Conservation (phyloP, 768 basidiomycete genomes). For the Lactarius psammicola region DNA sequence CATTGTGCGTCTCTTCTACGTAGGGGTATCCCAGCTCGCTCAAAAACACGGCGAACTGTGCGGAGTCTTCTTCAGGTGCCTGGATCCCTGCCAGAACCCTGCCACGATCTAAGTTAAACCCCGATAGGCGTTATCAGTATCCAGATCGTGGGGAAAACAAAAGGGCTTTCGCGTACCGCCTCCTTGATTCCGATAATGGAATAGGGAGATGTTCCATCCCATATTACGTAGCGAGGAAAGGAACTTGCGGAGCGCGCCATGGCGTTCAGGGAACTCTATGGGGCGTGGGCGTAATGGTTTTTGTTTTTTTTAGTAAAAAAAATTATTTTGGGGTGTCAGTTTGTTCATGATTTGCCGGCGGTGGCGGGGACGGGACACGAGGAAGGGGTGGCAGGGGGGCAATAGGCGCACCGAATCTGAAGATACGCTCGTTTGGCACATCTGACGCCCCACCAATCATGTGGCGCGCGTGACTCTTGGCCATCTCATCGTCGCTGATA, state of each 20-base stretch:
- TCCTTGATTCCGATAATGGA: conserved; percentile 98
- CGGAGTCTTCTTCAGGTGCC: conserved; percentile 67
- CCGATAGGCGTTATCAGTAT: neutral
- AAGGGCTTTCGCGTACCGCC: conserved; percentile 58
- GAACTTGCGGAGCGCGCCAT: conserved; percentile 88
- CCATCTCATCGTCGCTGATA: conserved; percentile 92
- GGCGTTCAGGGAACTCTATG: conserved; percentile 93
- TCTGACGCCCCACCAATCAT: conserved; percentile 84
- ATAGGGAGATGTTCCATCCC: conserved; percentile 93
- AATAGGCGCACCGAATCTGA: conserved; percentile 79
- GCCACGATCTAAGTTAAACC: conserved; percentile 64
- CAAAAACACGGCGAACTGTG: conserved; percentile 73
- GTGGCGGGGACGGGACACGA: neutral
- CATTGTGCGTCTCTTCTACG: conserved; percentile 91
- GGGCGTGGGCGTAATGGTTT: neutral
- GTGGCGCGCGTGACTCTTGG: conserved; percentile 91
- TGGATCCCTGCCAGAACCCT: conserved; percentile 93
- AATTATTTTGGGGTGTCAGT: neutral
- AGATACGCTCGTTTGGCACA: conserved; percentile 83
- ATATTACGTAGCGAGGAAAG: conserved; percentile 67
- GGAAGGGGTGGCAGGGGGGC: neutral
- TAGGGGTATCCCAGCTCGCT: conserved; percentile 78
- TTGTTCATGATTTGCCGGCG: neutral
- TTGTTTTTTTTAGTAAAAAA: too few species aligned
- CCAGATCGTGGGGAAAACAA: neutral